Base-by-base conservation (phyloP, 2,329 filamentous ascomycete species). In the Colletotrichum endophyticum region DNA sequence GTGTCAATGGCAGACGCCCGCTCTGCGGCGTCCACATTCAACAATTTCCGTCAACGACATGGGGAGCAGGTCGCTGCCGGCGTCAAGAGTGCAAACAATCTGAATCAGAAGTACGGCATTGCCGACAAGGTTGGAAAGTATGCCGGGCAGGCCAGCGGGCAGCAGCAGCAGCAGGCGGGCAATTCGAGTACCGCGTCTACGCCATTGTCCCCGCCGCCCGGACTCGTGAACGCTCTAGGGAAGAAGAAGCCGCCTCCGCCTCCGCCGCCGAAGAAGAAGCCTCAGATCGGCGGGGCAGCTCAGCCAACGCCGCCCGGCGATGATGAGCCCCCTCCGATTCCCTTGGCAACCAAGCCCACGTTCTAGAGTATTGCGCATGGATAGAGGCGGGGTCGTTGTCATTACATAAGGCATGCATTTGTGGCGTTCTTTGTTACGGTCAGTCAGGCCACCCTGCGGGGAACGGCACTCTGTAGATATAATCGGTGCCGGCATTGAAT, bases 21-120 rank as follows among this genome's bases (percentile, higher is more conserved):
- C 75, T 84, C 87, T 53, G 90, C 92, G 16, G 93, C 91, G 2
- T 87, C 88, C 32, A 94, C 92, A 49, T 90, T 90, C 53, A 93
- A 92, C 78, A 93, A 94, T 81, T 94, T 95, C 83, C 92, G 92
- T 16, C 91, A 95, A 81, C 86, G 93, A 32, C 93, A 95, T 80
- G 91, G 93, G 5, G 93, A 93, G 22, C 92, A 95, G 81, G 90
- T 94, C 8, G 89, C 91, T 2, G 85, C 90, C 8, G 93, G 93
- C 0, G 87, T 89, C 80, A 86, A 88, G 80, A 88, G 87, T 25
- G 92, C 92, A 6, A 91, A 89, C 76, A 86, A 85, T 3, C 79
- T 93, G 72, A 91, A 92, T 71, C 89, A 93, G 80, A 93, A 92
- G 81, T 94, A 94, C 79, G 91, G 90, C 5, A 85, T 92, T 6